Base-by-base conservation (phyloP, 768 basidiomycete species). In the Trametes maxima region DNA sequence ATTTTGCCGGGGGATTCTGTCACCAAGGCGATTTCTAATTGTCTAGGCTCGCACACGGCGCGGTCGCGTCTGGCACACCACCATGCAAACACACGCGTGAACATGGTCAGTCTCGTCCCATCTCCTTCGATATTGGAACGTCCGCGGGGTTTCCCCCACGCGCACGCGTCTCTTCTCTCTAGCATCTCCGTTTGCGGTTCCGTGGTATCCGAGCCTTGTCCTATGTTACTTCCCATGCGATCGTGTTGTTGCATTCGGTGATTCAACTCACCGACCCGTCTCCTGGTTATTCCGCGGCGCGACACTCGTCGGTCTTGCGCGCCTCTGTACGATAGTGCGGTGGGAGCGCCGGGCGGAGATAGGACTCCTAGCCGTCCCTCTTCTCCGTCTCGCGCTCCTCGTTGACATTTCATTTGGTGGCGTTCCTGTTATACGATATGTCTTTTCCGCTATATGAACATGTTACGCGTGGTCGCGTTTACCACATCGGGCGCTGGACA, bases 11-110 rank as follows among this genome's bases (percentile, higher is more conserved):
- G 40, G 48, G 65, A 33, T 54, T 51, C 45, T 60, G 67, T 65
- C 69, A 55, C 57, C 69, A 64, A 50, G 67, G 58, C 57, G 58
- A 70, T 57, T 44, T 28, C 49, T 65, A 63, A 68, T 65, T 52
- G 50, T 49, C 33, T 43, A 6, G 33, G 17, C 36, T 24, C 25
- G 40, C 22, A 14, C 36, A 2, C n/a, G 5, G 12, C 56, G 1
- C 48, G 28, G 16, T 35, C 17, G 47, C 48, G 16, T 13, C 57
- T 40, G 45, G 25, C 45, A 8, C n/a, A 21, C 57, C n/a, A 21
- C 57, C 28, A 33, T 33, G 28, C 28, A 33, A 40, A 21, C 49
- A 51, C 52, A 33, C 19, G n/a, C 43, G n/a, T n/a, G 43, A 19
- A 37, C 56, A 37, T 48, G 53, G 60, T 54, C 54, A 61, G 60